A percentile compares a stretch with the other conserved stretches of the same genome.
phyloP scores from a whole-genome alignment of 1,139 yeast genomes.

The Suhomyces ambrosiae region DNA sequence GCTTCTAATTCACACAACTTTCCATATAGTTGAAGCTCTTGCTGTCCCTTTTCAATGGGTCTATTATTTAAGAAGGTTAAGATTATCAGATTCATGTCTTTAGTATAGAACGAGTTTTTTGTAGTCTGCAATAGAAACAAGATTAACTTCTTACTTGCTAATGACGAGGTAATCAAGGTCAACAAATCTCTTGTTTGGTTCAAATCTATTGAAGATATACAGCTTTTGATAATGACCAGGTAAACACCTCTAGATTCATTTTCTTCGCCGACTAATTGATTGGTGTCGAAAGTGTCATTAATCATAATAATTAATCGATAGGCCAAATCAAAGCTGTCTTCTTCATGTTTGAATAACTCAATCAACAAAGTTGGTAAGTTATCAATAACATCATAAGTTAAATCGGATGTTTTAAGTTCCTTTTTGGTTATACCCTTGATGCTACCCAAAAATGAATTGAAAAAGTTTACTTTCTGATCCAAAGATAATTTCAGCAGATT shows the following conservation, averaged over 20 bases:
- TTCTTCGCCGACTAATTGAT: slow-evolving; percentile 8
- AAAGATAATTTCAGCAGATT: slow-evolving; percentile 26
- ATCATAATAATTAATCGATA: slow-evolving; percentile 25
- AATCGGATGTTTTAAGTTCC: slow-evolving; percentile 30
- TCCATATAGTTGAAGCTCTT: slow-evolving; percentile 30
- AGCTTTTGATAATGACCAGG: slow-evolving; percentile 15
- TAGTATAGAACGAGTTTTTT: background rate
- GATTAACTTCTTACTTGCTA: slow-evolving; percentile 26
- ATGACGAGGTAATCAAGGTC: slow-evolving; percentile 24
- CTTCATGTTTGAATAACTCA: slow-evolving; percentile 22
- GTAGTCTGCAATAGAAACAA: slow-evolving; percentile 21
- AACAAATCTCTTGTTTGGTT: slow-evolving; percentile 27
- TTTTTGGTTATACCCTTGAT: slow-evolving; percentile 32
- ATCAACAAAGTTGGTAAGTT: slow-evolving; percentile 30
- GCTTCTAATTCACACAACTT: slow-evolving; percentile 27
- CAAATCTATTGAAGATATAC: slow-evolving; percentile 16
- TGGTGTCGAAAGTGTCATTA: slow-evolving; percentile 36
- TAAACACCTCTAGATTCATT: slow-evolving; percentile 5
- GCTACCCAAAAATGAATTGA: slow-evolving; percentile 29
- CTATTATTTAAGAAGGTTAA: slow-evolving; percentile 23
- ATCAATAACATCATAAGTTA: slow-evolving; percentile 36
- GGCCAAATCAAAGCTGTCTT: slow-evolving; percentile 21
- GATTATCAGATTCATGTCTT: slow-evolving; percentile 20
- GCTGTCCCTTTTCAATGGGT: slow-evolving; percentile 18
- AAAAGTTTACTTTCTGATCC: slow-evolving; percentile 31